Base-by-base conservation (phyloP, 495 filamentous ascomycete genomes). In the Monascus purpureus region DNA sequence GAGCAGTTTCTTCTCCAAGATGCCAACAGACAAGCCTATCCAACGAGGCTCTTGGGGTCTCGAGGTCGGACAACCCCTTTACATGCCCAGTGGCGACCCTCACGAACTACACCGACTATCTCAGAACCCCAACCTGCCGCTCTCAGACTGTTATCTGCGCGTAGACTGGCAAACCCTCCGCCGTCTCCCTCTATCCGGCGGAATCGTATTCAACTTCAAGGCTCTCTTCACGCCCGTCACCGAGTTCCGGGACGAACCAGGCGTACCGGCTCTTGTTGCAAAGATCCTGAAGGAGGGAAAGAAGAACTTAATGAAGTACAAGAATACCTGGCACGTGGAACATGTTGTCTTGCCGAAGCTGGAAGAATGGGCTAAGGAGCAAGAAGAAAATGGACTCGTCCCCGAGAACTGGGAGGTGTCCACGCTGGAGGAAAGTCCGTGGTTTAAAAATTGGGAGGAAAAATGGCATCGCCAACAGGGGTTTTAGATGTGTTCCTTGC, bases 131-230 rank as follows among this genome's bases (percentile, higher is more conserved):
- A 41, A 62, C 5, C 52, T 90, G 4, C 51, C 46, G 5, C 42
- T 77, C n/a, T 60, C 67, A 0, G 70, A 81, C 14, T 63, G 79
- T 41, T 54, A 77, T 35, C 66, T 94, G 9, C 72, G 86, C n/a
- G 84, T 90, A 2, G 86, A 94, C 49, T 90, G 84, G 82, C 86
- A 94, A 54, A 94, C 86, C 0, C 65, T 94, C 12, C 73, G 86
- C 8, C 70, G 86, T 16, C 59, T 93, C 1, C 86, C 86, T 2
- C 53, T 94, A 3, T 80, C 76, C 0, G 82, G 69, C 0, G 75
- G 67, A 0, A 57, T 94, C 6, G 69, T 83, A 2, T 93, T 94
- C 57, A 94, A 93, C 48, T 94, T 87, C 71, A 93, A 90, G 47
- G 86, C 77, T 0, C 50, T 93, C 0, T 93, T 94, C 57, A 90